A percentile compares a stretch with the other conserved stretches of the same genome.
phyloP scores from a whole-genome alignment of 2,329 filamentous ascomycete genomes.

The Diaporthe caulivora region DNA sequence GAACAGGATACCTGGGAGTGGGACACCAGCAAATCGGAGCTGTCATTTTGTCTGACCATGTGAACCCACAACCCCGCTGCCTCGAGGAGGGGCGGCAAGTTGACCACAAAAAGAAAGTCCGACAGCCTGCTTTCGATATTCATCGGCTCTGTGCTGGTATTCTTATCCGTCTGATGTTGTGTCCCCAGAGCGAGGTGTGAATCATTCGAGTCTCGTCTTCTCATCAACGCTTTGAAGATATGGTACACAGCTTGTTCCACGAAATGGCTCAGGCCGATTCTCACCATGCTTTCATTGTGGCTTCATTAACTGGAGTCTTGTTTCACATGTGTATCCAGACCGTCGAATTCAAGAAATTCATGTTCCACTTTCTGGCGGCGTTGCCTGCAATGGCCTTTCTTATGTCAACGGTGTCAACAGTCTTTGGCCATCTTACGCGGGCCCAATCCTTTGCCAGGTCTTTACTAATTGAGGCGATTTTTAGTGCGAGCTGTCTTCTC shows the following conservation, averaged over 20 bases:
- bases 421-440: neutral
- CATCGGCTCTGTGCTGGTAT: neutral
- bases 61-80: neutral
- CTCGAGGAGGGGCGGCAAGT: neutral
- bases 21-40: neutral
- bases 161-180: neutral
- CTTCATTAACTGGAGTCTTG: neutral
- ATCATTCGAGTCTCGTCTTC: neutral
- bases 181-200: neutral
- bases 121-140: neutral
- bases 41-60: neutral
- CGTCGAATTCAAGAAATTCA: constrained; percentile 14
- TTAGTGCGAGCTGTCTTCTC: neutral
- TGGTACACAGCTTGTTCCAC: neutral
- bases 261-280: constrained; percentile 1
- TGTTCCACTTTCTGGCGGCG: constrained; percentile 18
- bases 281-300: neutral
- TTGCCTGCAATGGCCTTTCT: neutral
- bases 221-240: neutral
- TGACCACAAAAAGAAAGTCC: neutral
- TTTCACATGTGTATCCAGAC: constrained; percentile 23
- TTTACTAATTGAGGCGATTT: neutral
- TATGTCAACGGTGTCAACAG: neutral
- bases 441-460: neutral
- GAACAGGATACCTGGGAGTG: too few relatives aligned